Evolutionary conservation across 192 early-diverging fungal genomes (phyloP).

Genomic region (Linderina pennispora): DNA sequence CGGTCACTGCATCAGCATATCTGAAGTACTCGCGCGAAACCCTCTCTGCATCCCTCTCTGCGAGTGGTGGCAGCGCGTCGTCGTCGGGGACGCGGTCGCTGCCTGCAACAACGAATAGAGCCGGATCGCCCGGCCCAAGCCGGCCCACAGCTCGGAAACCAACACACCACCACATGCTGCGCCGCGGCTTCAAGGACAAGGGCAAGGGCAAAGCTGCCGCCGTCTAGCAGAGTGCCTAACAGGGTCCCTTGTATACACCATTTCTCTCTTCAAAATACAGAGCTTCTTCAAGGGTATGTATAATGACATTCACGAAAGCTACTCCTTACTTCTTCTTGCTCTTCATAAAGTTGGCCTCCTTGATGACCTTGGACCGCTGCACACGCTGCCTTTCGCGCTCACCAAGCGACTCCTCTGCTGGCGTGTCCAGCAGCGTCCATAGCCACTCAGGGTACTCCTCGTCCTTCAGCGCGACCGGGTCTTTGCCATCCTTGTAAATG

Average conservation of each 20-base stretch:
- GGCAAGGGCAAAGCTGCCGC: conserved; percentile 35
- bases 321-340: conserved; percentile 71
- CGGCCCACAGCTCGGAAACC: not conserved
- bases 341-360: conserved; percentile 70
- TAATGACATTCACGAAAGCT: conserved; percentile 3
- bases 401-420: conserved; percentile 8
- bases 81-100: too few species aligned
- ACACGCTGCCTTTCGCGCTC: conserved; percentile 57
- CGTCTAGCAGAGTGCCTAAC: conserved; percentile 1
- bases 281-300: not conserved
- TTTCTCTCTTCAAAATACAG: conserved; percentile 1
- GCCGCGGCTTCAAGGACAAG: conserved; percentile 30
- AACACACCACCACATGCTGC: not conserved
- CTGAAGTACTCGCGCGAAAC: conserved; percentile 39
- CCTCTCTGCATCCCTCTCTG: conserved; percentile 26
- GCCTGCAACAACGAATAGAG: not conserved
- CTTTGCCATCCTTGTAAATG: conserved; percentile 73
- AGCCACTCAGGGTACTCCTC: conserved; percentile 89
- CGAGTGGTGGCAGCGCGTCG: too few species aligned
- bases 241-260: not conserved
- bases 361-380: conserved; percentile 56
- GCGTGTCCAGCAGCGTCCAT: conserved; percentile 72
- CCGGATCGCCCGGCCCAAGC: not conserved
- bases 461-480: conserved; percentile 81
- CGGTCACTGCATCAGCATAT: conserved; percentile 39